Evolutionary conservation across 163 green algal species (phyloP).

Genomic region (Botryococcus braunii): DNA sequence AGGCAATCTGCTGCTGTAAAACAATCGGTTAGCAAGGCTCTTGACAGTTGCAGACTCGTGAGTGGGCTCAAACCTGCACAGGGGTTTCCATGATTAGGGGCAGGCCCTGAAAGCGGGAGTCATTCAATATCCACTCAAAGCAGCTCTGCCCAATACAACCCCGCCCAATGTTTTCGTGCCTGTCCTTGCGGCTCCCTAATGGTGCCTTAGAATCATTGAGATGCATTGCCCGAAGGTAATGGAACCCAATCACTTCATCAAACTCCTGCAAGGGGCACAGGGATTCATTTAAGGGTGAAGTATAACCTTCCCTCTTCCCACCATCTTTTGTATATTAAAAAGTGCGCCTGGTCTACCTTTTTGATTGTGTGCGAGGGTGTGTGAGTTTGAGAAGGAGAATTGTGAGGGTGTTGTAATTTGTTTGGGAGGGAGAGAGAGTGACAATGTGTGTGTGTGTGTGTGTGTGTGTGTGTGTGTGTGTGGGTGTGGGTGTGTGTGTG

Average conservation of each 20-base stretch:
- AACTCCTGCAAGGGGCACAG: conserved; percentile 14
- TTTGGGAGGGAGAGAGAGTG: too few relatives aligned
- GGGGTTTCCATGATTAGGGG: conserved; percentile 21
- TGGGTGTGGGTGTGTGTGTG: too few relatives aligned
- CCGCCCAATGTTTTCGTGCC: conserved; percentile 21
- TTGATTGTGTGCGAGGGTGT: too few relatives aligned
- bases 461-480: too few relatives aligned
- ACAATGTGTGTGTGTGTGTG: too few relatives aligned
- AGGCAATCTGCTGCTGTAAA: neutral
- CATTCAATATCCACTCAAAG: conserved; percentile 20
- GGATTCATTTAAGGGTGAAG: too few relatives aligned
- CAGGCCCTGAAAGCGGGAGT: conserved; percentile 11
- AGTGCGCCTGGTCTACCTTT: too few relatives aligned
- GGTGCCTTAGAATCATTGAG: conserved; percentile 20
- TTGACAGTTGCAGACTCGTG: neutral
- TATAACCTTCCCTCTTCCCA: too few relatives aligned
- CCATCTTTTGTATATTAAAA: too few relatives aligned
- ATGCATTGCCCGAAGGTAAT: conserved; percentile 19
- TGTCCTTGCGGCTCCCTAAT: conserved; percentile 6
- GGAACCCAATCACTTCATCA: conserved; percentile 13
- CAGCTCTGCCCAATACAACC: conserved; percentile 13
- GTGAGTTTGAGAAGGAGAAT: too few relatives aligned
- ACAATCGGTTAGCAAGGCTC: too few relatives aligned
- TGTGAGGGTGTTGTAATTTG: too few relatives aligned
- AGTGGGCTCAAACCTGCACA: neutral